These are phyloP conservation scores for Brassica rapa DNA, from an alignment of 345 rosid species.

Conservation along the genomic window DNA sequence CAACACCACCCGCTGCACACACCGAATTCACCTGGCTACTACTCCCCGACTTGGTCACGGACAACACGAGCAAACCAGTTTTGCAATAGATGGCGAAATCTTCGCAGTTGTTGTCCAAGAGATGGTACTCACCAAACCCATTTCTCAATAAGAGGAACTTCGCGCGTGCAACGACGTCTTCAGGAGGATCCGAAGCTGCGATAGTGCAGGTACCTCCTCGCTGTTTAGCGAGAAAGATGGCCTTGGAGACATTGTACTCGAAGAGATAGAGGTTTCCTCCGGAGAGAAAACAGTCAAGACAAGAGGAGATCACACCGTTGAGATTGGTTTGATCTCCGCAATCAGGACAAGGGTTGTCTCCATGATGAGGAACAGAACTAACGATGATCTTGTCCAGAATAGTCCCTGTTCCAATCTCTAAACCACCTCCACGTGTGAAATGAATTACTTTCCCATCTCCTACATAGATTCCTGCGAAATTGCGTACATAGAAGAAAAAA, in stretches of 20 bases:
- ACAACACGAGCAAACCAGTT: constrained; percentile 60
- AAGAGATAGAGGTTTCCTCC: constrained; percentile 68
- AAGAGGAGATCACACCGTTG: constrained; percentile 64
- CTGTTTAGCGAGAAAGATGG: constrained; percentile 57
- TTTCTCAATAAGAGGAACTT: constrained; percentile 52
- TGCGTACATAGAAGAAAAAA: not conserved
- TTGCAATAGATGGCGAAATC: constrained; percentile 86
- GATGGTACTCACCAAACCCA: constrained; percentile 68
- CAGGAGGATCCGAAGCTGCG: constrained; percentile 60
- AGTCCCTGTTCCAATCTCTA: constrained; percentile 74
- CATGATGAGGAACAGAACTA: constrained; percentile 50
- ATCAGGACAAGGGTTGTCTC: constrained; percentile 50
- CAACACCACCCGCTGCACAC: constrained; percentile 48
- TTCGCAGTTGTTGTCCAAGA: constrained; percentile 77
- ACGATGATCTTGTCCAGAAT: constrained; percentile 57
- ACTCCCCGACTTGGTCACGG: constrained; percentile 54
- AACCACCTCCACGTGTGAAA: constrained; percentile 74
- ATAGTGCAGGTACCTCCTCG: constrained; percentile 84
- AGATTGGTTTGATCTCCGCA: constrained; percentile 57
- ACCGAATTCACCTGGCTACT: constrained; percentile 67
- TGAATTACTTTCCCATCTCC: constrained; percentile 78
- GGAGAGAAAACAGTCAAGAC: constrained; percentile 68
- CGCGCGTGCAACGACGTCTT: constrained; percentile 61
- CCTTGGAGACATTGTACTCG: constrained; percentile 53
- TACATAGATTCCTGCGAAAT: constrained; percentile 62